Evolutionary conservation across 768 basidiomycete genomes (phyloP).

Genomic region (Cystobasidium tubakii): DNA sequence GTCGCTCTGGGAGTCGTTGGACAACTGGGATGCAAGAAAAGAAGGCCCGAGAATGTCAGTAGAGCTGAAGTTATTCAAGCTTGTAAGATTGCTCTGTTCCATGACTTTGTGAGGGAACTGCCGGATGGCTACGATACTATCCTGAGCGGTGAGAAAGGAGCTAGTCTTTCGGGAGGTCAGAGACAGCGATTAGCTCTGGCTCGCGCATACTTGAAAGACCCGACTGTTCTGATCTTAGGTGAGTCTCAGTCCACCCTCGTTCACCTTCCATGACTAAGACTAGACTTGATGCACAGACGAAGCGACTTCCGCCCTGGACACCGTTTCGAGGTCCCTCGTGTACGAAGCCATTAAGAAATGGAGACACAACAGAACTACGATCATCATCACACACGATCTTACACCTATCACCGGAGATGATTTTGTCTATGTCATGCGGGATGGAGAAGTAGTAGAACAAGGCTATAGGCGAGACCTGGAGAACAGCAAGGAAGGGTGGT

Average conservation of each 20-base stretch:
- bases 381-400: conserved; percentile 93
- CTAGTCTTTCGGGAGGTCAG: conserved; percentile 73
- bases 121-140: conserved; percentile 81
- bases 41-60: conserved; percentile 56
- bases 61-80: conserved; percentile 70
- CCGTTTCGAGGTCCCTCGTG: conserved; percentile 76
- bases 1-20: conserved; percentile 69
- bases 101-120: conserved; percentile 77
- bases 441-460: conserved; percentile 73
- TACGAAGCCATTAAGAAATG: conserved; percentile 62
- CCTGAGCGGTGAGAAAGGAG: conserved; percentile 63
- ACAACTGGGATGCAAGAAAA: conserved; percentile 44
- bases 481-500: conserved; percentile 58
- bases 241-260: no score
- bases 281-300: no score
- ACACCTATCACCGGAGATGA: conserved; percentile 68
- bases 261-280: no score
- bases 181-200: conserved; percentile 84
- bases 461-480: conserved; percentile 80
- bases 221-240: conserved; percentile 86
- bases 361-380: conserved; percentile 73
- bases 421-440: conserved; percentile 86
- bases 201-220: conserved; percentile 74
- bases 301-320: conserved; percentile 63
- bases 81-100: conserved; percentile 74